phyloP scores from a whole-genome alignment of 257 asterid genomes.

The Phtheirospermum japonicum region DNA sequence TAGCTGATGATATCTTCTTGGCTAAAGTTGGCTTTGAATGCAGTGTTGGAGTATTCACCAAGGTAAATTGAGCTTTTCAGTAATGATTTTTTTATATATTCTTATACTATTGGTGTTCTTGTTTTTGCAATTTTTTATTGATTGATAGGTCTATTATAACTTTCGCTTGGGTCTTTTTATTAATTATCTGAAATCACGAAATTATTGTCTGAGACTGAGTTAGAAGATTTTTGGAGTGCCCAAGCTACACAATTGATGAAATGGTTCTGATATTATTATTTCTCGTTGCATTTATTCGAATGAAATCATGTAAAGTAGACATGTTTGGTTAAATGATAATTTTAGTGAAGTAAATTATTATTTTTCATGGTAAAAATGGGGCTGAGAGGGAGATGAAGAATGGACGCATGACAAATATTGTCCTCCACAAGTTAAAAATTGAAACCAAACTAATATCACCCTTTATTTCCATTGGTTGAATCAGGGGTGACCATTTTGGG shows the following conservation, averaged over 20 bases:
- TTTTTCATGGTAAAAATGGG: neutral
- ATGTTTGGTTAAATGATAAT: neutral
- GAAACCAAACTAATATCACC: neutral
- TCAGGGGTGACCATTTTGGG: no score
- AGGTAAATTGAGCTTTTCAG: slow-evolving; percentile 42
- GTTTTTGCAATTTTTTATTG: neutral
- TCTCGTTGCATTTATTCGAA: no score
- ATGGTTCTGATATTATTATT: neutral
- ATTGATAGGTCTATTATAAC: no score
- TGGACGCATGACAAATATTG: neutral
- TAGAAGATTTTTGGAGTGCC: neutral
- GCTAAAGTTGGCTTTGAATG: slow-evolving; percentile 87
- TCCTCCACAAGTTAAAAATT: neutral
- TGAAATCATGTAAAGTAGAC: no score
- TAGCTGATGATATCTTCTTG: slow-evolving; percentile 95
- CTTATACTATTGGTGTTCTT: no score
- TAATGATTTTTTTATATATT: neutral
- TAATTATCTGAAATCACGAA: neutral
- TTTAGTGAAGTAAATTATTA: neutral
- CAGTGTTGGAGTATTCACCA: slow-evolving; percentile 91
- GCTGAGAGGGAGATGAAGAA: neutral
- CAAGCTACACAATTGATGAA: neutral
- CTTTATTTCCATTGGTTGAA: neutral
- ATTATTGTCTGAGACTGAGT: neutral
- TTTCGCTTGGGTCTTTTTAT: neutral